These are phyloP conservation scores for Cystobasidium pallidum DNA, from an alignment of 1,284 basidiomycete genomes.

Conservation along the genomic window DNA sequence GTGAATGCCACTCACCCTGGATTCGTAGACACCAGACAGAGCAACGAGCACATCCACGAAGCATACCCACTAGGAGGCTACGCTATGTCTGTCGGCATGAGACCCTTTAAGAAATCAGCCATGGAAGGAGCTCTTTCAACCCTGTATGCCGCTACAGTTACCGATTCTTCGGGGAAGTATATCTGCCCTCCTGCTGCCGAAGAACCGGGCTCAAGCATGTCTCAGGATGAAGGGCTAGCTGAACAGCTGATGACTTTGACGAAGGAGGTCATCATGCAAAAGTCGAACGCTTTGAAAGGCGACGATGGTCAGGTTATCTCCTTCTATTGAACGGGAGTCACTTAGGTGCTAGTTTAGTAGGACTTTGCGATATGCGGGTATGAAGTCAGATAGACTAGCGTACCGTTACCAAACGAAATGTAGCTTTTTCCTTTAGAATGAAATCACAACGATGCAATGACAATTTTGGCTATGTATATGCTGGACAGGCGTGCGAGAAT, in stretches of 20 bases:
- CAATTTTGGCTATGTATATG: too few species aligned
- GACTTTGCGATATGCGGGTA: too few species aligned
- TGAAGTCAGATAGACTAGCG: neutral
- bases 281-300: constrained; percentile 16
- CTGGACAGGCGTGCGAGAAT: too few species aligned
- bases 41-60: constrained; percentile 42
- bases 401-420: neutral
- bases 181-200: constrained; percentile 41
- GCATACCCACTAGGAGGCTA: constrained; percentile 42
- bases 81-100: constrained; percentile 36
- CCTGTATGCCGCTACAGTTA: constrained; percentile 42
- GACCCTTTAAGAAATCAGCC: constrained; percentile 42
- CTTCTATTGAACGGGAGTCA: constrained; percentile 9
- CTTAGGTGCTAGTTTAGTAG: neutral
- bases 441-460: neutral
- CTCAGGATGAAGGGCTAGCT: constrained; percentile 33
- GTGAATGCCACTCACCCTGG: constrained; percentile 45
- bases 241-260: constrained; percentile 45
- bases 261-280: constrained; percentile 21
- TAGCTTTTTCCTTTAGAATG: neutral
- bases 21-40: constrained; percentile 34
- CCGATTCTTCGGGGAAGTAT: constrained; percentile 38
- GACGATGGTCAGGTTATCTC: neutral
- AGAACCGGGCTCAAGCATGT: constrained; percentile 38
- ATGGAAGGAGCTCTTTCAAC: constrained; percentile 38